phyloP scores from a whole-genome alignment of 2,329 filamentous ascomycete genomes.

The Colletotrichum navitas region DNA sequence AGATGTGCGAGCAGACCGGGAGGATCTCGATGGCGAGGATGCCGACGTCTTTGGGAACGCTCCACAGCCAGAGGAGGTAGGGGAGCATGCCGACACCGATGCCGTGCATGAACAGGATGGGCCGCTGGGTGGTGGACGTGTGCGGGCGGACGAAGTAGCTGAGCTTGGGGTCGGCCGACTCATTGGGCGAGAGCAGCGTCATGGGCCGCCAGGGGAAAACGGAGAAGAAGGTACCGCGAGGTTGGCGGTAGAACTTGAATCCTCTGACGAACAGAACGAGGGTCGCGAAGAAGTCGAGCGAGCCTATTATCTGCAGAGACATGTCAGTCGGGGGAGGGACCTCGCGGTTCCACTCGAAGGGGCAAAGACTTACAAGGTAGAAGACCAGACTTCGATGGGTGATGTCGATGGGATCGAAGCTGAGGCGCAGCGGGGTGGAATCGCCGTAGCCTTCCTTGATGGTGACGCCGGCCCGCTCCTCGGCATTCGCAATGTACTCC shows the following conservation, averaged over 20 bases:
- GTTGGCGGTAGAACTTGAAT: slow-evolving; percentile 64
- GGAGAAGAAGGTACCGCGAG: slow-evolving; percentile 52
- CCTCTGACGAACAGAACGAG: slow-evolving; percentile 59
- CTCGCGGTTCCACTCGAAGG: slow-evolving; percentile 49
- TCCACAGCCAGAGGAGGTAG: slow-evolving; percentile 71
- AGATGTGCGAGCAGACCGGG: slow-evolving; percentile 73
- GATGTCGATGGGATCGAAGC: slow-evolving; percentile 72
- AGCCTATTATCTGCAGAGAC: slow-evolving; percentile 31
- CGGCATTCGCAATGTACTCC: slow-evolving; percentile 63
- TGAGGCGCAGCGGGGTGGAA: slow-evolving; percentile 71
- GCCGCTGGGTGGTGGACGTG: slow-evolving; percentile 66
- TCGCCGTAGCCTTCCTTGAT: slow-evolving; percentile 68
- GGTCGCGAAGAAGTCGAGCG: slow-evolving; percentile 65
- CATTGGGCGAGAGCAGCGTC: slow-evolving; percentile 57
- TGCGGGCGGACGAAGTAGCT: slow-evolving; percentile 78
- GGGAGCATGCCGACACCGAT: slow-evolving; percentile 77
- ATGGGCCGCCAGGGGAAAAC: slow-evolving; percentile 72
- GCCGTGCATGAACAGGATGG: slow-evolving; percentile 77
- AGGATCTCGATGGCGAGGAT: slow-evolving; percentile 76
- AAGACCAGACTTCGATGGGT: slow-evolving; percentile 73
- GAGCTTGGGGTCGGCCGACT: slow-evolving; percentile 63
- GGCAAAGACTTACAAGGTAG: slow-evolving; percentile 62
- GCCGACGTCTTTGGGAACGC: slow-evolving; percentile 61
- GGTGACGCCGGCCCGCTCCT: slow-evolving; percentile 63
- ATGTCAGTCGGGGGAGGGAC: slow-evolving; percentile 27